Conservation (phyloP, 148 eudicot species). For the Rhododendron ferrugineum region DNA sequence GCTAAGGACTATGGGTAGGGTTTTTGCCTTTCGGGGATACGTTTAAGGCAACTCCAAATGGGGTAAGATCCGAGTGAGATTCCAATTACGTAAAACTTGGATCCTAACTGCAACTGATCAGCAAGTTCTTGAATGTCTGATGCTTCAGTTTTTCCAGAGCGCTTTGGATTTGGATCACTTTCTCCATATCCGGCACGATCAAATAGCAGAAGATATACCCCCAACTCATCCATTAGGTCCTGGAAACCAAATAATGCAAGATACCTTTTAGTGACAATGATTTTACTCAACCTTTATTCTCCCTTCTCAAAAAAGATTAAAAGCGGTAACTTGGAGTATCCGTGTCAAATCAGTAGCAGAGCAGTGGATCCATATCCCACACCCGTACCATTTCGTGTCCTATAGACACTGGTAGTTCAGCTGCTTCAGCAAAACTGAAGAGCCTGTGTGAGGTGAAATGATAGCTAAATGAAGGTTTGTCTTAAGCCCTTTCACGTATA, state of each 20-base stretch:
- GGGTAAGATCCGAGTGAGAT: constrained; percentile 59
- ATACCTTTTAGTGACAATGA: not conserved
- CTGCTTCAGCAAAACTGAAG: not conserved
- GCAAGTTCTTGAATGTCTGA: constrained; percentile 62
- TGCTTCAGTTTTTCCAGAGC: constrained; percentile 47
- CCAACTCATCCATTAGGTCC: constrained; percentile 50
- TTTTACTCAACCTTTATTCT: not conserved
- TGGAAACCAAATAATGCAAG: constrained; percentile 39
- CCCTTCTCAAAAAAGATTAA: not conserved
- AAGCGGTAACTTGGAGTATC: not conserved
- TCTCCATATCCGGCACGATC: constrained; percentile 70
- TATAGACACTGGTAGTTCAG: not conserved
- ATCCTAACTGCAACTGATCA: constrained; percentile 49
- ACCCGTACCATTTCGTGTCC: not conserved
- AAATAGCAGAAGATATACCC: constrained; percentile 47
- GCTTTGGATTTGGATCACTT: constrained; percentile 60
- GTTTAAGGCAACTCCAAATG: constrained; percentile 50
- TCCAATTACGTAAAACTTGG: constrained; percentile 61
- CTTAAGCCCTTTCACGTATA: not conserved
- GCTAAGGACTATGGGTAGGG: not conserved
- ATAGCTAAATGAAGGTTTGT: not conserved
- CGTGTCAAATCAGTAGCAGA: not conserved
- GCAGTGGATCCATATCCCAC: not conserved
- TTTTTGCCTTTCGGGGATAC: constrained; percentile 51
- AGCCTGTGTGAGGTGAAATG: not conserved